These are phyloP conservation scores for Cyphellophora attinorum DNA, from an alignment of 2,329 filamentous ascomycete species.

Conservation along the genomic window DNA sequence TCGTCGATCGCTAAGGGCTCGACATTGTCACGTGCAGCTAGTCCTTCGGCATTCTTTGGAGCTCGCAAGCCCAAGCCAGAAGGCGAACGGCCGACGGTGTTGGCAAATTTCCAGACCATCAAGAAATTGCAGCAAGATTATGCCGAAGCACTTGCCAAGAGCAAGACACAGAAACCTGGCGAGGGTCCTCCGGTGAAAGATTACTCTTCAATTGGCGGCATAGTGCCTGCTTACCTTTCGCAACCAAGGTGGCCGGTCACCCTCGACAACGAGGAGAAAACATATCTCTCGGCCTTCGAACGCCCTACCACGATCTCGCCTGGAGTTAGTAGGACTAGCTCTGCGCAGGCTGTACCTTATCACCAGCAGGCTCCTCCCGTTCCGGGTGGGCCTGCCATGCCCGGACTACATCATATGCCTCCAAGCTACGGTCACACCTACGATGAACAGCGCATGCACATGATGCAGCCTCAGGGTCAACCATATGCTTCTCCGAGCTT, in stretches of 20 bases:
- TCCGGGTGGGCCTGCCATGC: constrained; percentile 59
- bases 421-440: constrained; percentile 48
- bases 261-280: constrained; percentile 63
- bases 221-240: constrained; percentile 77
- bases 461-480: constrained; percentile 72
- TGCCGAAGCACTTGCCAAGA: constrained; percentile 19
- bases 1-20: constrained; percentile 47
- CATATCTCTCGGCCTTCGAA: constrained; percentile 74
- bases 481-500: constrained; percentile 79
- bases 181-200: constrained; percentile 39
- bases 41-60: constrained; percentile 50
- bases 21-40: constrained; percentile 36
- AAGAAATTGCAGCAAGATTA: constrained; percentile 62
- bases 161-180: not conserved
- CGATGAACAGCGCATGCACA: constrained; percentile 68
- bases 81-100: constrained; percentile 44
- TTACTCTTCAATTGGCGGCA: constrained; percentile 69
- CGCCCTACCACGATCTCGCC: constrained; percentile 57
- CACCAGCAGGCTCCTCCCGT: constrained; percentile 73
- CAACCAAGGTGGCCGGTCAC: constrained; percentile 72
- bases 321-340: constrained; percentile 49
- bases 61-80: constrained; percentile 61
- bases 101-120: constrained; percentile 51
- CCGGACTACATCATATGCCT: constrained; percentile 66
- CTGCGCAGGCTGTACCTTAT: constrained; percentile 63